Evolutionary conservation across 2,329 filamentous ascomycete species (phyloP).

Genomic region (Xylaria sp.): DNA sequence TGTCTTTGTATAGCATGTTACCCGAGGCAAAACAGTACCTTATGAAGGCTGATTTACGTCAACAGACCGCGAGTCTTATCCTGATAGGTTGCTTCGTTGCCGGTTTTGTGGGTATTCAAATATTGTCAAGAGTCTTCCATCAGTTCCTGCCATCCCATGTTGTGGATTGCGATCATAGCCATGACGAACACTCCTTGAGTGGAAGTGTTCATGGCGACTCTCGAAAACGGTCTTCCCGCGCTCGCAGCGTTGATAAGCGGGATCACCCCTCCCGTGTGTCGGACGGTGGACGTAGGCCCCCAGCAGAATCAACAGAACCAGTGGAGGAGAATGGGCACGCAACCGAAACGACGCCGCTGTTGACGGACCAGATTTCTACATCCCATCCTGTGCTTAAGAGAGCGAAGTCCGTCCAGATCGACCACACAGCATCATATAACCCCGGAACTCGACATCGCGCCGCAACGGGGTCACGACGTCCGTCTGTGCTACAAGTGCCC

Average conservation of each 20-base stretch:
- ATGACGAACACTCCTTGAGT: conserved; percentile 62
- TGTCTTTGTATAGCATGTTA: conserved; percentile 90
- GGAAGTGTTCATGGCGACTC: conserved; percentile 43
- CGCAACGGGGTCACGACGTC: conserved; percentile 54
- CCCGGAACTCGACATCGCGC: conserved; percentile 42
- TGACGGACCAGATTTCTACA: conserved; percentile 46
- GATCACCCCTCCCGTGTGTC: conserved; percentile 30
- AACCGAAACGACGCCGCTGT: conserved; percentile 61
- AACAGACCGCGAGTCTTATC: conserved; percentile 73
- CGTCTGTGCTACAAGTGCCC: conserved; percentile 65
- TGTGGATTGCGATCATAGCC: conserved; percentile 81
- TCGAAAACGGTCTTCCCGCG: conserved; percentile 42
- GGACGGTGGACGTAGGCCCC: conserved; percentile 28
- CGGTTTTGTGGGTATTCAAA: conserved; percentile 80
- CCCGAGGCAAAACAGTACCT: conserved; percentile 86
- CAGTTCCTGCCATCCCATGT: conserved; percentile 80
- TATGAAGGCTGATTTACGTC: conserved; percentile 70
- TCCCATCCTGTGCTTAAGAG: conserved; percentile 46
- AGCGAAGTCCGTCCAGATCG: conserved; percentile 41
- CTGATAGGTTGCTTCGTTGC: conserved; percentile 75
- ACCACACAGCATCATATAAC: conserved; percentile 35
- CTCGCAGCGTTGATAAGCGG: conserved; percentile 41
- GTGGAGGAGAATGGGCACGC: conserved; percentile 37
- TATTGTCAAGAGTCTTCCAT: conserved; percentile 77
- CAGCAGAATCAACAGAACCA: conserved; percentile 13